Conservation (phyloP, 2,329 filamentous ascomycete genomes). For the Fusarium austroafricanum region DNA sequence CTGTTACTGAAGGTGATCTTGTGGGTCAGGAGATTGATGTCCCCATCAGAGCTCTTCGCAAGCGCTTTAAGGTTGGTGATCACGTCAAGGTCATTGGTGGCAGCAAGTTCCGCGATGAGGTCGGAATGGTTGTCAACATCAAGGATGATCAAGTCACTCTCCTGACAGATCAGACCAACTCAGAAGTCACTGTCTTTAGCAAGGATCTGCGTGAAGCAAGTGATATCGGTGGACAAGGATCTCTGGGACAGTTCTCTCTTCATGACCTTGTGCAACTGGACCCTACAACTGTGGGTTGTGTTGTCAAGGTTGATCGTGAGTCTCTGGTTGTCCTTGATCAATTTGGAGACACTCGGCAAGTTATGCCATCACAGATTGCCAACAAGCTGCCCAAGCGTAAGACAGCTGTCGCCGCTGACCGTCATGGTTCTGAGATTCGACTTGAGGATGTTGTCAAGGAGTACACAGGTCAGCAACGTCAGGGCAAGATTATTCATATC, state of each 20-base stretch:
- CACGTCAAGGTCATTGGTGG: conserved; percentile 99
- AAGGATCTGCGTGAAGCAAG: conserved; percentile 94
- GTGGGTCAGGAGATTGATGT: conserved; percentile 89
- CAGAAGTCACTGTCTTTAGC: conserved; percentile 97
- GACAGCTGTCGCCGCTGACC: conserved; percentile 89
- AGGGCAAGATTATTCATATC: conserved; percentile 92
- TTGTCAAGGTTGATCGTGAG: conserved; percentile 95
- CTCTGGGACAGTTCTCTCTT: conserved; percentile 88
- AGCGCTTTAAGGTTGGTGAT: conserved; percentile 92
- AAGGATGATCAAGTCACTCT: conserved; percentile 92
- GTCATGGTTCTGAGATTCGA: conserved; percentile 92
- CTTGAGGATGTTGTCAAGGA: conserved; percentile 94
- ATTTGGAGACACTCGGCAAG: conserved; percentile 81
- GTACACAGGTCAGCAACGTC: conserved; percentile 83
- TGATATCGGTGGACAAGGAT: conserved; percentile 87
- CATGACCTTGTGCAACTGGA: conserved; percentile 96
- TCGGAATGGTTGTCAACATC: conserved; percentile 96
- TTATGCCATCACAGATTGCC: conserved; percentile 91
- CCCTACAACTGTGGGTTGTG: conserved; percentile 88
- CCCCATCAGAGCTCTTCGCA: conserved; percentile 89
- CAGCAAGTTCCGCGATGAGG: conserved; percentile 92
- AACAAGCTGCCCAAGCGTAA: conserved; percentile 87
- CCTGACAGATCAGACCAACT: conserved; percentile 90
- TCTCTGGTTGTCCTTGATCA: conserved; percentile 92
- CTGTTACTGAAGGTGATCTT: conserved; percentile 85